Percentiles rank a stretch among this genome's conserved stretches.
Evolutionary conservation across 192 early-diverging fungal genomes (phyloP).

Genomic region (Rhizoclosmatium globosum): DNA sequence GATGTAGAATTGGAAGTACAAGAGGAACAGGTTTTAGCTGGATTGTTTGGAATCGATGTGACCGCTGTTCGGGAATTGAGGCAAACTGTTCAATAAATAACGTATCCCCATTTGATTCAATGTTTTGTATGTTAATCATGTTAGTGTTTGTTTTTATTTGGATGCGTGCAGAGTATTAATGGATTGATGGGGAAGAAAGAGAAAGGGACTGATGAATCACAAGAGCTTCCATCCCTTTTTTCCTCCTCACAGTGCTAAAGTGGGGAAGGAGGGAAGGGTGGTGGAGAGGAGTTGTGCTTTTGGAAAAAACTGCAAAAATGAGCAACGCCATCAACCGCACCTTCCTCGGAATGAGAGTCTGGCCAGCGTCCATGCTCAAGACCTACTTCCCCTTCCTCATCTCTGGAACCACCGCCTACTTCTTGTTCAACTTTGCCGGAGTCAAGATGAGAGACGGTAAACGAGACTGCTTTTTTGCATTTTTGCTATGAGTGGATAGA

Average conservation of each 20-base stretch:
- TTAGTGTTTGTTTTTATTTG: too few species aligned
- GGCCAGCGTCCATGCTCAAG: slow-evolving; percentile 59
- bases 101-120: too few species aligned
- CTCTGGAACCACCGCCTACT: slow-evolving; percentile 50
- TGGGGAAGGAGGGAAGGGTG: background rate
- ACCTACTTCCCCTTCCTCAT: slow-evolving; percentile 63
- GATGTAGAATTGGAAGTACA: background rate
- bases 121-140: too few species aligned
- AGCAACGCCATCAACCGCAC: slow-evolving; percentile 36
- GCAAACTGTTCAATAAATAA: too few species aligned
- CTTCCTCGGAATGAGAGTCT: slow-evolving; percentile 57
- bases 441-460: slow-evolving; percentile 55
- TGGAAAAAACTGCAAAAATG: background rate
- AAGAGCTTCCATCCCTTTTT: too few species aligned
- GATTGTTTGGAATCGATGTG: background rate
- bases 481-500: background rate
- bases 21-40: slow-evolving; percentile 6
- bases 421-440: slow-evolving; percentile 50
- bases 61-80: background rate
- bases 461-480: background rate
- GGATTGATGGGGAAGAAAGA: too few species aligned
- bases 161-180: too few species aligned
- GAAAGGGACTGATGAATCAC: too few species aligned
- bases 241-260: too few species aligned
- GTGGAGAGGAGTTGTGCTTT: background rate